phyloP scores from a whole-genome alignment of 768 basidiomycete genomes.

The Cyathus striatus region DNA sequence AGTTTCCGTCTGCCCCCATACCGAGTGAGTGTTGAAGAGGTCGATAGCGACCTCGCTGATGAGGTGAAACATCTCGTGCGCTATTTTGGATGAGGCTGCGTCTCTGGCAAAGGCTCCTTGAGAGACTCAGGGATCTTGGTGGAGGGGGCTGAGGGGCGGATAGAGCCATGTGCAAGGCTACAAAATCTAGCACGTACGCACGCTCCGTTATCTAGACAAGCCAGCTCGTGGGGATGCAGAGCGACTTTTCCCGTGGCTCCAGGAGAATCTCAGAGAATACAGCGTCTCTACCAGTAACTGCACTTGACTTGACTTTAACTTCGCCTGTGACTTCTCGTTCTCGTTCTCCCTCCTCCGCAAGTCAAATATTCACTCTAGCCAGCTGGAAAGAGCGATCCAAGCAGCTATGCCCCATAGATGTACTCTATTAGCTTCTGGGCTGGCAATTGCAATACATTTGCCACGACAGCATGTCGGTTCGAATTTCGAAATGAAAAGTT shows the following conservation, averaged over 20 bases:
- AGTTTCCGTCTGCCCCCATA: constrained; percentile 60
- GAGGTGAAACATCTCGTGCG: constrained; percentile 72
- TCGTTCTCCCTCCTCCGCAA: too few species aligned
- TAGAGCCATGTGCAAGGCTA: constrained; percentile 34
- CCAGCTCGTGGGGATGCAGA: constrained; percentile 44
- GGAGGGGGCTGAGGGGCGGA: constrained; percentile 9
- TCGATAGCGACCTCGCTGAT: constrained; percentile 69
- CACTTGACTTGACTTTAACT: too few species aligned
- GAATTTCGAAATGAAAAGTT: too few species aligned
- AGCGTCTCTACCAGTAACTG: too few species aligned
- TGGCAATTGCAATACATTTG: too few species aligned
- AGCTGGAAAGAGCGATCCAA: too few species aligned
- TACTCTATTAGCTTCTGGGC: too few species aligned
- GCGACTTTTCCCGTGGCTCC: constrained; percentile 56
- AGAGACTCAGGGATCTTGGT: constrained; percentile 37
- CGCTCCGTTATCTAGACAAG: constrained; percentile 62
- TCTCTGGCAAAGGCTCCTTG: constrained; percentile 34
- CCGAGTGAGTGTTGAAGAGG: constrained; percentile 73
- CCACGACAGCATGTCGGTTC: too few species aligned
- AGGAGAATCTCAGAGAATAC: constrained; percentile 57
- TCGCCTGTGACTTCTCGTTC: too few species aligned
- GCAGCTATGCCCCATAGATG: too few species aligned
- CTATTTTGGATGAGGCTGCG: constrained; percentile 55
- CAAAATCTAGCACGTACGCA: constrained; percentile 68
- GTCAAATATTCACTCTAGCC: too few species aligned